Conservation (phyloP, 108 stramenopile species). For the Schizochytrium sp. region DNA sequence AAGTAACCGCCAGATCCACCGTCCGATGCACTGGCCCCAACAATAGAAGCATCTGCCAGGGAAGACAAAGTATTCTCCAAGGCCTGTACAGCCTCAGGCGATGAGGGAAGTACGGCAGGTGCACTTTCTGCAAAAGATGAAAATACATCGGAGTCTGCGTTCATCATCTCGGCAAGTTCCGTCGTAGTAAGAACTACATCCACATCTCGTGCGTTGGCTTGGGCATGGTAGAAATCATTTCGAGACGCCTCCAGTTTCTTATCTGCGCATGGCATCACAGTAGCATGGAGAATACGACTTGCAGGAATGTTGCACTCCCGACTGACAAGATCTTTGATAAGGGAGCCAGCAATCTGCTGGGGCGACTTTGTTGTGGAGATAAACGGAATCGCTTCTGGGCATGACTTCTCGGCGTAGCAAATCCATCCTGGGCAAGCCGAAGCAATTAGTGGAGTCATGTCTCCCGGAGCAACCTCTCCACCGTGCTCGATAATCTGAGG, state of each 20-base stretch:
- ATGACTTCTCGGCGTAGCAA: conserved; percentile 96
- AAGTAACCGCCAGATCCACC: conserved; percentile 71
- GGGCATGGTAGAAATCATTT: conserved; percentile 79
- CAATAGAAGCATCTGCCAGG: conserved; percentile 46
- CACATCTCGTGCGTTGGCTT: conserved; percentile 80
- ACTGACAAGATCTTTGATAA: conserved; percentile 65
- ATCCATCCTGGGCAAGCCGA: conserved; percentile 97
- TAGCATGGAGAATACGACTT: conserved; percentile 65
- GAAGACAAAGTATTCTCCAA: conserved; percentile 13
- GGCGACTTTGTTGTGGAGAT: conserved; percentile 86
- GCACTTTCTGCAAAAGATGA: conserved; percentile 59
- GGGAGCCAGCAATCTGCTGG: conserved; percentile 78
- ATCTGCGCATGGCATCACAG: conserved; percentile 98
- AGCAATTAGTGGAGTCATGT: conserved; percentile 81
- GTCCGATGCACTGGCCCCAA: conserved; percentile 62
- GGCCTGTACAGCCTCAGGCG: background rate
- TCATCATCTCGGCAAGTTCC: conserved; percentile 85
- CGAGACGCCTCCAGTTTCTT: conserved; percentile 98
- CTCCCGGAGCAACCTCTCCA: background rate
- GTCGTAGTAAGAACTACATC: conserved; percentile 91
- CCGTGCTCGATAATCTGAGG: background rate
- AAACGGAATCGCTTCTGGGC: conserved; percentile 83
- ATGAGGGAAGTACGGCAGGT: background rate
- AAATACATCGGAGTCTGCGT: conserved; percentile 66
- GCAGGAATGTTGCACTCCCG: conserved; percentile 66